Base-by-base conservation (phyloP, 345 rosid genomes). In the Eucalyptus tenuipes region DNA sequence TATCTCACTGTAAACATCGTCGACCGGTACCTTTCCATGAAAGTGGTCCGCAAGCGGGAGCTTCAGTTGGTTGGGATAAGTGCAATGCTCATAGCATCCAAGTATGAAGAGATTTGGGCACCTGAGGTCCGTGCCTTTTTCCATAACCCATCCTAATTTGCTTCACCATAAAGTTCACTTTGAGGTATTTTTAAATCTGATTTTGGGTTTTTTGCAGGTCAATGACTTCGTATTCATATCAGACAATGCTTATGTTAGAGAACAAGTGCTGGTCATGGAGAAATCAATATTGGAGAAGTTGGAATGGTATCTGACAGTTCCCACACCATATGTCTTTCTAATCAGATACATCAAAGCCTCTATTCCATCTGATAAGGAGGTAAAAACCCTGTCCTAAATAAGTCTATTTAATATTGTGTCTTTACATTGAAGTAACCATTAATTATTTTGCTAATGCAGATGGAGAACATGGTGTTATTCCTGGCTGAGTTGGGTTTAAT, bases 41-140 rank as follows among this genome's bases (percentile, higher is more conserved):
- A 93, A 89, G 88, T 91, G 89, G 98, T 96, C 4, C 90, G 91
- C 4, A 94, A 97, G 90, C 94, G 89, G 91, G 98, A 97, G 90
- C 96, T 97, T 81, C 98, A 97, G 92, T 88, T 96, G 31, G 89
- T 96, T 45, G 99, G 99, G 89, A 94, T 96, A 59, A 93, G 98
- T 87, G 91, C 99, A 40, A 92, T 97, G 98, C 96, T 97, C 37
- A 92, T 96, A 9, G 99, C 99, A 47, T 96, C 98, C 92, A 97
- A 97, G 90, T 97, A 97, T 84, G 99, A 97, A 91, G 99, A 96
- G 92, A 95, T 96, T 88, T 96, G 99, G 99, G 84, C 84, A 75
- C 84, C 84, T 25, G 84, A 75, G 84, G 45, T 86, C 66, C 61
- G 53, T 13, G 87, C 45, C 64, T 12, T 50, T 40, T 55, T 52